Percentiles rank a stretch among this genome's conserved stretches.
Evolutionary conservation across 164 flowering plant genomes (phyloP).

Genomic region (Annona squamosa): DNA sequence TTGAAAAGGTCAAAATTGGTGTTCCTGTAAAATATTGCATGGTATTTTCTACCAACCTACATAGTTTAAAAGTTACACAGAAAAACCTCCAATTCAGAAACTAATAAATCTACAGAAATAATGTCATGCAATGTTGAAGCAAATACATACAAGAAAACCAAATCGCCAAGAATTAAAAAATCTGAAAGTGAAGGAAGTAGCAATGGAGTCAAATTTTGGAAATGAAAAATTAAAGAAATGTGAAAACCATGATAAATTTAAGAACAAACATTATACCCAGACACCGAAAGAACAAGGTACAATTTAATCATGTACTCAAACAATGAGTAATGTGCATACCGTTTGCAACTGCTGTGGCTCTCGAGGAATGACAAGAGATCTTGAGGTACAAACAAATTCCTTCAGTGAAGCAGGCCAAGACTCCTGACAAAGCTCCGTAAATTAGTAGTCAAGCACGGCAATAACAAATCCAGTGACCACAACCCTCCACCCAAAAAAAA

Average conservation of each 20-base stretch:
- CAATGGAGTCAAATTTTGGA: too few species aligned
- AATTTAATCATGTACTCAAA: not conserved
- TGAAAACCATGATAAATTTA: too few species aligned
- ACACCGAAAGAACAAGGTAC: not conserved
- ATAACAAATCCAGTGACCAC: not conserved
- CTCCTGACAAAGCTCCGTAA: conserved; percentile 29
- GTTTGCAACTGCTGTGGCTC: conserved; percentile 41
- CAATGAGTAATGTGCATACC: conserved; percentile 26
- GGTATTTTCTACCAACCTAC: not conserved
- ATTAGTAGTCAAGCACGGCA: not conserved
- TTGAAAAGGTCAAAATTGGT: not conserved
- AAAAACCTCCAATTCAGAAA: not conserved
- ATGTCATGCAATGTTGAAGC: too few species aligned
- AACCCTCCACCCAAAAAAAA: not conserved
- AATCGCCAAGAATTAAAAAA: too few species aligned
- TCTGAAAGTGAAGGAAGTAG: too few species aligned
- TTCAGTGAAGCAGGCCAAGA: conserved; percentile 80
- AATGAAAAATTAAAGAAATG: too few species aligned
- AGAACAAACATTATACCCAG: not conserved
- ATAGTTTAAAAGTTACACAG: not conserved
- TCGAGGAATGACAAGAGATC: conserved; percentile 57
- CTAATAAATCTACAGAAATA: not conserved
- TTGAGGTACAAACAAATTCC: conserved; percentile 43
- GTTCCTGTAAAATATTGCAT: not conserved
- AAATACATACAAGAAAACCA: too few species aligned